phyloP scores from a whole-genome alignment of 257 asterid species.

The Plectranthus barbatus region DNA sequence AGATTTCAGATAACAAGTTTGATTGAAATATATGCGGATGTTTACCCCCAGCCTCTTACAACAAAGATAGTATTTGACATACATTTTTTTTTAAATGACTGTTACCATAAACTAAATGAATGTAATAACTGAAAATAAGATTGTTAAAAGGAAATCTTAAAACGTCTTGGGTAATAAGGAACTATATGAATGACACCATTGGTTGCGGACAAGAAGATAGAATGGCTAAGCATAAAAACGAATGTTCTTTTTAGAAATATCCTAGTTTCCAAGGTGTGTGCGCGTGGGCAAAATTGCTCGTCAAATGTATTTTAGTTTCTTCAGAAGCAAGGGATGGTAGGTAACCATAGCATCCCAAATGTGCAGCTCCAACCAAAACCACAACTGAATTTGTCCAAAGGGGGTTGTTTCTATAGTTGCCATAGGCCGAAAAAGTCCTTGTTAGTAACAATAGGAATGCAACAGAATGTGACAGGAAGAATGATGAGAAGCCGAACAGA shows the following conservation, averaged over 20 bases:
- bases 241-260: background rate
- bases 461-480: background rate
- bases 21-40: background rate
- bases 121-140: background rate
- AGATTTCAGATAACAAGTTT: background rate
- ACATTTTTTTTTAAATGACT: background rate
- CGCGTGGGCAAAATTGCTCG: background rate
- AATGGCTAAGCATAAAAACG: no score
- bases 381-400: background rate
- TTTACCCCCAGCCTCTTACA: background rate
- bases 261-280: background rate
- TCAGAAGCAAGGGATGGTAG: background rate
- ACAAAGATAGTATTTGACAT: background rate
- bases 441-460: background rate
- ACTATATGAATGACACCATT: background rate
- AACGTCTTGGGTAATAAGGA: background rate
- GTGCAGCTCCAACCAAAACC: background rate
- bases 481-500: background rate
- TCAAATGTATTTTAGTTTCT: background rate
- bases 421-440: background rate
- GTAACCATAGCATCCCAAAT: background rate
- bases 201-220: background rate
- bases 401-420: background rate
- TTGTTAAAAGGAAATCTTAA: background rate
- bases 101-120: background rate